Conservation (phyloP, 2,329 filamentous ascomycete genomes). For the Paraphoma sp. region DNA sequence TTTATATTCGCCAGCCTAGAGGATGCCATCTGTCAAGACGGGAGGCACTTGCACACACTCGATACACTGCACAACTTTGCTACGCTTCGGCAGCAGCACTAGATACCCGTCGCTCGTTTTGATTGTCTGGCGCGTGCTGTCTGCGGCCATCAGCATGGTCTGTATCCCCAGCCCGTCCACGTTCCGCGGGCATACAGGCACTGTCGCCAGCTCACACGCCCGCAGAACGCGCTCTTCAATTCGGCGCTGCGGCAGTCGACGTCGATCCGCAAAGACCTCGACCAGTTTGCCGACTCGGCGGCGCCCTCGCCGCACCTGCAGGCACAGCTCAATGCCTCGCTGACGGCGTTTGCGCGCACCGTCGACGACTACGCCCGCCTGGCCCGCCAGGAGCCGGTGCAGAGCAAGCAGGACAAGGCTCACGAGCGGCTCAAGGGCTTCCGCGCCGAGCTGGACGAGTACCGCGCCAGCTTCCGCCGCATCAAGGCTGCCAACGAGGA, state of each 20-base stretch:
- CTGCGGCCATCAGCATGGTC: constrained; percentile 21
- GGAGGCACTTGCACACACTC: constrained; percentile 17
- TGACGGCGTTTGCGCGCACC: constrained; percentile 84
- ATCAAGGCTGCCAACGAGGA: constrained; percentile 82
- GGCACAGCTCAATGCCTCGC: constrained; percentile 55
- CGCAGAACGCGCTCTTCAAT: constrained; percentile 83
- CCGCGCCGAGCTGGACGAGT: constrained; percentile 79
- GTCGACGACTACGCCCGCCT: constrained; percentile 90
- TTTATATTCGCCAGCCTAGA: too few species aligned
- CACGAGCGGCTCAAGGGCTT: constrained; percentile 86
- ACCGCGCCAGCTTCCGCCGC: constrained; percentile 76
- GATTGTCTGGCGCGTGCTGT: neutral
- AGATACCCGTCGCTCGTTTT: constrained; percentile 7
- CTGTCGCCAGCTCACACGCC: constrained; percentile 12
- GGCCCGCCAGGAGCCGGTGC: constrained; percentile 86
- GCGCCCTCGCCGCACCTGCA: constrained; percentile 69
- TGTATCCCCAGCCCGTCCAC: constrained; percentile 5
- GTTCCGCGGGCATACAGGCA: neutral
- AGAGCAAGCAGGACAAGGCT: constrained; percentile 91
- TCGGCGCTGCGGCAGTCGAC: constrained; percentile 85
- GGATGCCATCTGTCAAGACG: constrained; percentile 37
- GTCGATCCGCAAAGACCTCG: constrained; percentile 77
- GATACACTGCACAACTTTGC: too few species aligned
- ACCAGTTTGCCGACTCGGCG: constrained; percentile 67
- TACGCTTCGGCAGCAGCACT: too few species aligned